Base-by-base conservation (phyloP, 495 filamentous ascomycete genomes). In the Tuber aestivum region DNA sequence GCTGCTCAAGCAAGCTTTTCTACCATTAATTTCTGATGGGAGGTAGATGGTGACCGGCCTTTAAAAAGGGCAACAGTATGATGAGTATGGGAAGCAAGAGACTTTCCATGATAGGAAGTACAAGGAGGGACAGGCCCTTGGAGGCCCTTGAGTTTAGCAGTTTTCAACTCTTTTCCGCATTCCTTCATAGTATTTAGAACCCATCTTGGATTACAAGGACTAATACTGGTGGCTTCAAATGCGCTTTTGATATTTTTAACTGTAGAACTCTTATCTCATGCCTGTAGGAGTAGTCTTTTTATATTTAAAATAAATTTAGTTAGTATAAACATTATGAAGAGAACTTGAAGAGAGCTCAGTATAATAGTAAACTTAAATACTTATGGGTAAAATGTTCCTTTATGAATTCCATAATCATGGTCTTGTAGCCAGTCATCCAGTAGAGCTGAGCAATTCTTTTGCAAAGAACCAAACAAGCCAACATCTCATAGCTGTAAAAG, bases 401-500 rank as follows among this genome's bases (percentile, higher is more conserved):
- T 68, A 32, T 72, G 8, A 23, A 75, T 75, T 12, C 74, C 74
- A 41, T 35, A 12, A 44, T 75, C 41, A 42, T 42, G 71, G 14
- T 42, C 37, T 20, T 71, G 45, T 18, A 75, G 48, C 74, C 37
- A 72, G 0, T 75, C 38, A 41, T 75, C 44, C 18, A 72, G 23
- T 0, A n/a, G 14, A 41, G 44, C 23, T 20, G 41, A 72, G 44
- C 61, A 73, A 50, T 56, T 56, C 3, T 38, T 9, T 12, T 73
- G 44, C 27, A 73, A 38, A 6, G 10, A 44, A 4, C n/a, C 71
- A 56, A 73, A 73, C 27, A 73, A 69, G 75, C 76, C 73, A 68
- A 84, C 74, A 79, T 82, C 78, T 37, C 82, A 77, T 16, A 77
- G 81, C 69, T 84, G 77, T 35, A 82, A 71, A 5, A 77, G 72